These are phyloP conservation scores for Chenopodium suecicum DNA, from an alignment of 148 eudicot genomes.

Conservation along the genomic window DNA sequence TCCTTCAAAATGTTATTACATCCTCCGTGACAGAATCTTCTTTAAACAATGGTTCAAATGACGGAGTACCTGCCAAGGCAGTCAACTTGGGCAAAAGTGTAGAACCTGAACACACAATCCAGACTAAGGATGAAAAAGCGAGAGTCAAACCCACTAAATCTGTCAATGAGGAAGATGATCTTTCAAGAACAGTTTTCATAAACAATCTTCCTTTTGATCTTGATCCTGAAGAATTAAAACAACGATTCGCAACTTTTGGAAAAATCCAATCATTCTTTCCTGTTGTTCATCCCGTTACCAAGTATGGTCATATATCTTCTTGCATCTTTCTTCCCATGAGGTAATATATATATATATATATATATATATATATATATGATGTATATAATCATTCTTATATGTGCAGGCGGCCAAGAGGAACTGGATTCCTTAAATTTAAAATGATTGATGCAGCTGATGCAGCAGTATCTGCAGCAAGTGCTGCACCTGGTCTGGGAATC, in stretches of 20 bases:
- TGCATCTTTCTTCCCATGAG: neutral
- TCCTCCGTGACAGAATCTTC: slow-evolving; percentile 46
- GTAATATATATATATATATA: neutral
- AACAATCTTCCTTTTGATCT: slow-evolving; percentile 86
- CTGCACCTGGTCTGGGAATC: slow-evolving; percentile 70
- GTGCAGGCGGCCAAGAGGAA: slow-evolving; percentile 89
- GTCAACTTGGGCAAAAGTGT: slow-evolving; percentile 24
- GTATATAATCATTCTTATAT: slow-evolving; percentile 22
- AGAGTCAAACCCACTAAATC: slow-evolving; percentile 26
- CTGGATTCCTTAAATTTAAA: slow-evolving; percentile 84
- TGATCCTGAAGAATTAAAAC: slow-evolving; percentile 79
- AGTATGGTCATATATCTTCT: slow-evolving; percentile 43
- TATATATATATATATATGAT: neutral
- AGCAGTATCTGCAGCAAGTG: slow-evolving; percentile 68
- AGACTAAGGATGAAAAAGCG: slow-evolving; percentile 26
- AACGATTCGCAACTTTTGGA: slow-evolving; percentile 83
- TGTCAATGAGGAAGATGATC: slow-evolving; percentile 51
- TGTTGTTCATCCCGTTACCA: slow-evolving; percentile 83
- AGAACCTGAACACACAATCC: slow-evolving; percentile 23
- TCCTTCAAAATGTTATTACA: slow-evolving; percentile 67
- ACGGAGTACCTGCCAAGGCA: slow-evolving; percentile 23
- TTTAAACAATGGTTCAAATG: slow-evolving; percentile 27
- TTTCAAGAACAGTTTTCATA: slow-evolving; percentile 72
- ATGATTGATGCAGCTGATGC: slow-evolving; percentile 63
- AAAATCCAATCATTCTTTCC: slow-evolving; percentile 72